A percentile compares a stretch with the other conserved stretches of the same genome.
These are phyloP conservation scores for Fomitopsis pulvina DNA, from an alignment of 768 basidiomycete species.

Conservation along the genomic window DNA sequence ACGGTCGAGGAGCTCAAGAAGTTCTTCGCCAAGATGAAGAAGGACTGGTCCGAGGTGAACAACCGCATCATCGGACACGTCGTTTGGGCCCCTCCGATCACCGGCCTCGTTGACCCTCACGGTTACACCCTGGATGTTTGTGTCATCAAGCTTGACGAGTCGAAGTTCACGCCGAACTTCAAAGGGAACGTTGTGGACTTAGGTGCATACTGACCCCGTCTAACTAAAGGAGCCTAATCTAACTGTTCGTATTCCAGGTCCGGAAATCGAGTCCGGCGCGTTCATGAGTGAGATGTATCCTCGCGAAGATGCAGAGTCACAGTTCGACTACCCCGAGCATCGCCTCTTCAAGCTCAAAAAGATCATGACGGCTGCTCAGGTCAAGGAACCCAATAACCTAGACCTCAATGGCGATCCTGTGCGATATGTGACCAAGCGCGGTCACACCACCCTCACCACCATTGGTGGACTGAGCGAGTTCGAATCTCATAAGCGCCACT, in stretches of 20 bases:
- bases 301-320: constrained; percentile 6
- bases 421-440: no score
- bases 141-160: constrained; percentile 29
- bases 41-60: constrained; percentile 27
- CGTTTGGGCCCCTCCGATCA: no score
- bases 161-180: constrained; percentile 31
- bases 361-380: no score
- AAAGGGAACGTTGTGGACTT: constrained; percentile 29
- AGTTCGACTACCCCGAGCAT: no score
- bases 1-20: constrained; percentile 28
- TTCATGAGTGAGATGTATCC: constrained; percentile 15
- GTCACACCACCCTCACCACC: constrained; percentile 18
- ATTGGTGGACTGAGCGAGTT: constrained; percentile 16
- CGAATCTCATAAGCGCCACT: constrained; percentile 14
- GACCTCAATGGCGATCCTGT: no score
- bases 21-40: constrained; percentile 24
- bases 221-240: constrained; percentile 20
- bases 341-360: no score
- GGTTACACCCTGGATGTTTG: no score
- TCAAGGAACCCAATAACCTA: no score
- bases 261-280: constrained; percentile 13
- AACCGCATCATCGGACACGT: constrained; percentile 38
- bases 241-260: constrained; percentile 17
- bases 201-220: constrained; percentile 29
- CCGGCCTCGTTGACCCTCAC: no score